A percentile compares a stretch with the other conserved stretches of the same genome.
phyloP scores from a whole-genome alignment of 495 filamentous ascomycete genomes.

The Annulohypoxylon bovei region DNA sequence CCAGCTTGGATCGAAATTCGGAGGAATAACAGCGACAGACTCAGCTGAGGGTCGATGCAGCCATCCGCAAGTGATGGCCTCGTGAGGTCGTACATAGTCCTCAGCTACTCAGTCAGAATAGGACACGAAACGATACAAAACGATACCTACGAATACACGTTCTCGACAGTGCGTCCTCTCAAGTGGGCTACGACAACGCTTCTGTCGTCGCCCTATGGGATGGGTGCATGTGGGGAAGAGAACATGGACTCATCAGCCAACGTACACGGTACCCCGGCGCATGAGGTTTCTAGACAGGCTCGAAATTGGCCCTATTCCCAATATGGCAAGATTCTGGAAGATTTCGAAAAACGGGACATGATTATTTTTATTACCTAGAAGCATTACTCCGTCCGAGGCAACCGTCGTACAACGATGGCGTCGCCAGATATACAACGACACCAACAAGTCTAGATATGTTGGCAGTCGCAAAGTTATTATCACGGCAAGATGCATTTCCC shows the following conservation, averaged over 20 bases:
- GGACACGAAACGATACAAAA: conserved; percentile 34
- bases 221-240: conserved; percentile 33
- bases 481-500: conserved; percentile 24
- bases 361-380: background rate
- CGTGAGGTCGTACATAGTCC: conserved; percentile 12
- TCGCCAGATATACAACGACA: background rate
- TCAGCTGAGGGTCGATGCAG: conserved; percentile 19
- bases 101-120: conserved; percentile 22
- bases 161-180: conserved; percentile 15
- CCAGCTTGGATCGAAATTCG: background rate
- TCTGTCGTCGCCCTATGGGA: conserved; percentile 31
- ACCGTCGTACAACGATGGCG: background rate
- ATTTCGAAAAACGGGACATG: conserved; percentile 35
- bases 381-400: background rate
- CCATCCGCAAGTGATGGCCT: conserved; percentile 23
- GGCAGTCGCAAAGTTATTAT: conserved; percentile 21
- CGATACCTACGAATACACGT: no score
- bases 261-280: conserved; percentile 40
- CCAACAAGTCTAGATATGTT: background rate
- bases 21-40: background rate
- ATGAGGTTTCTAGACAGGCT: conserved; percentile 39
- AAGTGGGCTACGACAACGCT: conserved; percentile 33
- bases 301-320: conserved; percentile 36
- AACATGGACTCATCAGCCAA: conserved; percentile 33
- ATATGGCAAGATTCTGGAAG: conserved; percentile 39